Evolutionary conservation across 768 basidiomycete species (phyloP).

Genomic region (Megacollybia marginata): DNA sequence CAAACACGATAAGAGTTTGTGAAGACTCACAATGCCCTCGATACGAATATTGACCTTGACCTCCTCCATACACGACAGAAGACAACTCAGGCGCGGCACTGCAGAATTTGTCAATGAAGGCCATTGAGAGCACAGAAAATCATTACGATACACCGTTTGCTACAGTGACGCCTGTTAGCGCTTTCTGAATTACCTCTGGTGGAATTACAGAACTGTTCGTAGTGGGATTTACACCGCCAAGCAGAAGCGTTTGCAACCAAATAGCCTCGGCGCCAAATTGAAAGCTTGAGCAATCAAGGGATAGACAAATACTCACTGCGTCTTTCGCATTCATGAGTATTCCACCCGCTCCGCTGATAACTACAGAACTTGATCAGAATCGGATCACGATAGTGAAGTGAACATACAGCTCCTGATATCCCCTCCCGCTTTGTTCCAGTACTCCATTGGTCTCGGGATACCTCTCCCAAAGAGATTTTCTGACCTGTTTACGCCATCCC

Average conservation of each 20-base stretch:
- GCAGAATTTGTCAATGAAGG: neutral
- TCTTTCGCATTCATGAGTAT: constrained; percentile 21
- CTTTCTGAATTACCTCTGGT: constrained; percentile 12
- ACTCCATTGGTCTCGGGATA: constrained; percentile 12
- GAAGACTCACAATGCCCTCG: constrained; percentile 14
- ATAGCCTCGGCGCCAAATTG: constrained; percentile 11
- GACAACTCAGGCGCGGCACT: constrained; percentile 18
- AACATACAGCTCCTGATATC: constrained; percentile 16
- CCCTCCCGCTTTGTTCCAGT: constrained; percentile 12
- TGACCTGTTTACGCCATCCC: constrained; percentile 12
- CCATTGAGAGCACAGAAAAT: neutral
- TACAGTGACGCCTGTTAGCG: constrained; percentile 15
- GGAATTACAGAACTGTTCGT: constrained; percentile 19
- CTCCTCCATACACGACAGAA: constrained; percentile 17
- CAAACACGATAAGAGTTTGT: neutral
- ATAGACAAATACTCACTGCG: constrained; percentile 10
- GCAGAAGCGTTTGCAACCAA: constrained; percentile 22
- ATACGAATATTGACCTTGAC: constrained; percentile 16
- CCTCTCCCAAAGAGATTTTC: constrained; percentile 15
- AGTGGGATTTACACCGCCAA: constrained; percentile 15
- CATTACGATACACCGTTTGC: constrained; percentile 9
- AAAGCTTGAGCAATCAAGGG: neutral
- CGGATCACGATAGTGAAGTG: neutral
- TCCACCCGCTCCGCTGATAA: constrained; percentile 20
- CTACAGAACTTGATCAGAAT: constrained; percentile 4